Evolutionary conservation across 495 filamentous ascomycete species (phyloP), one percentile per base, ranked within the genome.

Genomic region (Collariella sp.): DNA sequence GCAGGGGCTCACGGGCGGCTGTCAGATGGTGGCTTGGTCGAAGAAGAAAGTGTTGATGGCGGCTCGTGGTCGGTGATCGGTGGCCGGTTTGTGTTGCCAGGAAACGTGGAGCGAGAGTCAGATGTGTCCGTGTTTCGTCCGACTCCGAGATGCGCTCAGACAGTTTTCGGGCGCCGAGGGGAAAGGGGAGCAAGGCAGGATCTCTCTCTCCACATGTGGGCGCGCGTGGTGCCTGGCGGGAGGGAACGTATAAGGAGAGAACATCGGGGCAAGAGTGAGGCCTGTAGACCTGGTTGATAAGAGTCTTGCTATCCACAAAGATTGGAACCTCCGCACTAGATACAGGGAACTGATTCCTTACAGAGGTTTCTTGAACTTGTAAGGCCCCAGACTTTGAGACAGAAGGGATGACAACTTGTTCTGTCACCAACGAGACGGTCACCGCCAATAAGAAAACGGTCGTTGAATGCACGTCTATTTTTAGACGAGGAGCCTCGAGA

Each of bases 51-150:
- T 38, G 35, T 38, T 13, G 11, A 16, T 48, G 45, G 26, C 33
- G 26, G 20, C 20, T 15, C 31, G 46, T 35, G n/a, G 19, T 24
- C 29, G 35, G 24, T 23, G 48, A 24, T 24, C 29, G 35, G 24
- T 23, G 48, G 38, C 33, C 24, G 48, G 22, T 38, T 19, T 50
- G 48, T 31, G 48, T 19, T 31, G 36, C 48, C 36, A 41, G 35
- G 16, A 40, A 42, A 34, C 49, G 38, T 35, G 31, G 45, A 26
- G n/a, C 9, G 34, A 34, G n/a, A n/a, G n/a, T n/a, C n/a, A n/a
- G n/a, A n/a, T n/a, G n/a, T n/a, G 49, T 41, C 12, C 19, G 39
- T 52, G 39, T 34, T 43, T 52, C 26, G 49, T 43, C 39, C 38
- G 24, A n/a, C 49, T 39, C 29, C 7, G 20, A 26, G 38, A 7